Evolutionary conservation across 306 rosid genomes (phyloP), one percentile per base, ranked within the genome.

Genomic region (Albizia julibrissin): DNA sequence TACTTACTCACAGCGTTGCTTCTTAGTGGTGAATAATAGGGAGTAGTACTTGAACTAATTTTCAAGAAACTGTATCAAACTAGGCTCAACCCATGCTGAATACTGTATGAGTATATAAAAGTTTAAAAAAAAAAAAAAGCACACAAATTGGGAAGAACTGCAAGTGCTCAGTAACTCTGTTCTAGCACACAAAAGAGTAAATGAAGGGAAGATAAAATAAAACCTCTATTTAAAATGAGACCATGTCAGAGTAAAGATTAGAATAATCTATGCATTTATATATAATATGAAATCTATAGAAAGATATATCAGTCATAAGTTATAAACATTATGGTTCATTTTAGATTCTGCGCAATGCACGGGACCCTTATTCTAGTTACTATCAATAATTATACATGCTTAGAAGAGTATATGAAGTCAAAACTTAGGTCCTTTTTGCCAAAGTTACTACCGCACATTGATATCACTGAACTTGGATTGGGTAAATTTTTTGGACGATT

Each of bases 361-460:
- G 31, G 29, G 65, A 22, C 64, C 31, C 31, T 7, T 58, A 58
- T 58, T 58, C 65, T 58, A 21, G 65, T 74, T n/a, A 52, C 6
- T 50, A 16, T 50, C 29, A 31, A 50, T 19, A 50, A 31, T n/a
- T 18, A 40, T 42, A 74, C 29, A 52, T 50, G 8, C 74, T 37
- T 19, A n/a, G 27, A 40, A 10, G 72, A 67, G 18, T 21, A 39
- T 39, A 50, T 31, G 44, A 79, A 66, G 83, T 42, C 64, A 73
- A 77, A 66, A 44, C 61, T n/a, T 39, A 13, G 70, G 74, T 62
- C 69, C 75, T 72, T 72, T 39, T 58, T 58, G 27, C 78, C 67
- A 56, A 66, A 54, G 34, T 68, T 81, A 73, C 74, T 64, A 13
- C 37, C n/a, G n/a, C 61, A 58, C 14, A 16, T 58, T 58, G 29